These are phyloP conservation scores for Thymus mandschuricus DNA, from an alignment of 257 asterid species.

Conservation along the genomic window DNA sequence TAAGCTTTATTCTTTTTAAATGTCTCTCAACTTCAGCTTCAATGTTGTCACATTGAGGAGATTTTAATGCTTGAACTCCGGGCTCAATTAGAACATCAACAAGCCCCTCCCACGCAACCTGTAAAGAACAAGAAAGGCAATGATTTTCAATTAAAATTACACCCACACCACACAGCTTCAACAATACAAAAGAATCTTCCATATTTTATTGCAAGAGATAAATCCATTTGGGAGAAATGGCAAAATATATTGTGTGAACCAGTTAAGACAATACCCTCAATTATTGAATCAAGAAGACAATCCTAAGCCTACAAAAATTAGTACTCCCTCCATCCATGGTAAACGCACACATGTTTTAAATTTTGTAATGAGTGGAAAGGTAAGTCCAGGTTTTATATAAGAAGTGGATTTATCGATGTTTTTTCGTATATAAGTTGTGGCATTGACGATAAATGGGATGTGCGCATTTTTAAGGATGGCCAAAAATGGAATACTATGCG, in stretches of 20 bases:
- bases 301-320: slow-evolving; percentile 8
- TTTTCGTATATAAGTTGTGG: too few relatives aligned
- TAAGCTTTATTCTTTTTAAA: slow-evolving; percentile 61
- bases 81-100: slow-evolving; percentile 65
- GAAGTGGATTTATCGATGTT: too few relatives aligned
- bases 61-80: slow-evolving; percentile 38
- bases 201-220: slow-evolving; percentile 6
- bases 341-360: too few relatives aligned
- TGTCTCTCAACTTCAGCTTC: slow-evolving; percentile 41
- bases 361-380: too few relatives aligned
- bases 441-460: too few relatives aligned
- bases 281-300: slow-evolving; percentile 7
- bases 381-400: too few relatives aligned
- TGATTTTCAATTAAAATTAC: neutral
- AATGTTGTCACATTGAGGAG: slow-evolving; percentile 36
- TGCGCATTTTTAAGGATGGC: too few relatives aligned
- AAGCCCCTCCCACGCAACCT: slow-evolving; percentile 86
- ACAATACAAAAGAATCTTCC: neutral
- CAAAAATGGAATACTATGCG: too few relatives aligned
- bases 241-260: slow-evolving; percentile 8
- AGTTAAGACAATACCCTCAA: slow-evolving; percentile 19
- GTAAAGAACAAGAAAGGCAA: slow-evolving; percentile 36
- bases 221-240: slow-evolving; percentile 3
- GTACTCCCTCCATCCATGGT: neutral
- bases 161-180: slow-evolving; percentile 8